Percentiles rank a stretch among this genome's conserved stretches.
Conservation (phyloP, 1,139 yeast species). For the Candida pseudoviswanathii region DNA sequence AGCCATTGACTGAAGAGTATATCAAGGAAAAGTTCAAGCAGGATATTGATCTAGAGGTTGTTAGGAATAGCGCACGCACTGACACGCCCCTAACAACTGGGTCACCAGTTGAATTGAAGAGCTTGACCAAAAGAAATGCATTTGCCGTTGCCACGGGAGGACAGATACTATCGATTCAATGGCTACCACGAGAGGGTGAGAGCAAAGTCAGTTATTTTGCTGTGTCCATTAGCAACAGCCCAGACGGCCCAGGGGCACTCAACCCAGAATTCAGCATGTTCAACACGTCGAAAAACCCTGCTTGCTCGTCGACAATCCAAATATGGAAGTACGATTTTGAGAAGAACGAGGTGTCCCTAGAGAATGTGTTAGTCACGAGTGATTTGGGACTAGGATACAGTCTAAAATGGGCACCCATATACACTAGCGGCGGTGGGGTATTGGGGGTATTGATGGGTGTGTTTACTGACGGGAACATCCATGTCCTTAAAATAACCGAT, state of each 20-base stretch:
- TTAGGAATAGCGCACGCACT: not conserved
- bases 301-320: slow-evolving; percentile 44
- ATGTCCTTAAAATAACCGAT: slow-evolving; percentile 46
- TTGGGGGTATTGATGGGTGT: slow-evolving; percentile 55
- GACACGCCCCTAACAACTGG: slow-evolving; percentile 5
- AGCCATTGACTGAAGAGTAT: slow-evolving; percentile 9
- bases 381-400: slow-evolving; percentile 56
- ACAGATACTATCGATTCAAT: slow-evolving; percentile 52
- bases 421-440: slow-evolving; percentile 22
- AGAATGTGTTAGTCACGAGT: slow-evolving; percentile 38
- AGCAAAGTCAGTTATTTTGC: slow-evolving; percentile 45
- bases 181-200: slow-evolving; percentile 38
- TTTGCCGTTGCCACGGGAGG: slow-evolving; percentile 58
- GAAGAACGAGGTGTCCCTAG: slow-evolving; percentile 24
- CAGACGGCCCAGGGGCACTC: slow-evolving; percentile 26
- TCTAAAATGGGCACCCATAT: slow-evolving; percentile 52
- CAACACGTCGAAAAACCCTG: slow-evolving; percentile 12
- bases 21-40: slow-evolving; percentile 9
- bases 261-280: slow-evolving; percentile 38
- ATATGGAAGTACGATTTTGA: slow-evolving; percentile 46
- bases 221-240: slow-evolving; percentile 43
- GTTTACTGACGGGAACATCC: slow-evolving; percentile 65
- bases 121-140: slow-evolving; percentile 35
- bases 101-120: slow-evolving; percentile 15
- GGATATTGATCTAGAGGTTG: not conserved